Conservation (phyloP, 2,329 filamentous ascomycete genomes). For the Alternaria atra region DNA sequence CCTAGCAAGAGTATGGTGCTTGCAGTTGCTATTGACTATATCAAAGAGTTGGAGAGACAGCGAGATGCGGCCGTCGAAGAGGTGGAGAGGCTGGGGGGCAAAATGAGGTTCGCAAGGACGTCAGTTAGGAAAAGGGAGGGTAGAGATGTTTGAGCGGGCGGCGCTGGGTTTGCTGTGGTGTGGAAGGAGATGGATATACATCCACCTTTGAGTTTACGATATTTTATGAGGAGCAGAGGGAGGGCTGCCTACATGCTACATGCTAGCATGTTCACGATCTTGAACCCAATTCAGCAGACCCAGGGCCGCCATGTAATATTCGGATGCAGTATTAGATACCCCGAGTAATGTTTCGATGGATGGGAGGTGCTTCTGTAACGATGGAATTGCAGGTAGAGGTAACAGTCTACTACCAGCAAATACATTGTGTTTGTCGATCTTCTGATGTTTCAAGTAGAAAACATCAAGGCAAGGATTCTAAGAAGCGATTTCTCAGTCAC, state of each 20-base stretch:
- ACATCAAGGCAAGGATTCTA: background rate
- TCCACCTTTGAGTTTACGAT: background rate
- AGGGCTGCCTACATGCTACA: background rate
- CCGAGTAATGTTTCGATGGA: background rate
- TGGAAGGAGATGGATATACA: background rate
- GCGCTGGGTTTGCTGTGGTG: background rate
- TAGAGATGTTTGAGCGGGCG: background rate
- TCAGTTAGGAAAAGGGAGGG: background rate
- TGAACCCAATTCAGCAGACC: background rate
- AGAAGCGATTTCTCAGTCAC: background rate
- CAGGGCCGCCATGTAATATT: background rate
- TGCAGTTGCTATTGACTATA: slow-evolving; percentile 25
- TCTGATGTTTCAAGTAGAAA: background rate
- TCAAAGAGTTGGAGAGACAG: slow-evolving; percentile 18
- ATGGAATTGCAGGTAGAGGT: background rate
- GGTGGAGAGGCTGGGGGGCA: slow-evolving; percentile 18
- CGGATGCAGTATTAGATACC: background rate
- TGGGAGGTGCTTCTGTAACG: background rate
- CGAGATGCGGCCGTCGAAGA: slow-evolving; percentile 18
- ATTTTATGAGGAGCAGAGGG: background rate
- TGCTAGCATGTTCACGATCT: background rate
- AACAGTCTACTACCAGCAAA: background rate
- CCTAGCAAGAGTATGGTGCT: slow-evolving; percentile 25
- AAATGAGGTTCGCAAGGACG: slow-evolving; percentile 11
- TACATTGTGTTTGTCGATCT: background rate